Base-by-base conservation (phyloP, 2,329 filamentous ascomycete species). In the Xylaria multiplex region DNA sequence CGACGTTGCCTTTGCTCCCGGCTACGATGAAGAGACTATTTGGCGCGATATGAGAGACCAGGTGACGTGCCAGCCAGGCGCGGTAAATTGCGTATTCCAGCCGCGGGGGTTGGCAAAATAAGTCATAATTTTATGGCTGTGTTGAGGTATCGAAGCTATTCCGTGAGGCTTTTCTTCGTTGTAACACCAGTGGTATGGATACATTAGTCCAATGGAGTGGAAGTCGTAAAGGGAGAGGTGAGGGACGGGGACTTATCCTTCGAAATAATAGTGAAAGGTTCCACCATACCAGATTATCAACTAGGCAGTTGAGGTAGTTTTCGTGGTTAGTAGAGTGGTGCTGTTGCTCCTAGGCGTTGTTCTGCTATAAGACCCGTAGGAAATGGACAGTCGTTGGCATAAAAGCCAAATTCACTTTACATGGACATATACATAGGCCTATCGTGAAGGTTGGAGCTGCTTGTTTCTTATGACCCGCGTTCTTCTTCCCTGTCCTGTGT, bases 31-130 rank as follows among this genome's bases (percentile, higher is more conserved):
- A 6, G 59, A 70, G 8, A 68, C 68, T 2, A 62, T 70, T 35
- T 71, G 68, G 68, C 68, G 68, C 8, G 68, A 71, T 24, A 70
- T 71, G 68, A 56, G 55, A n/a, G 69, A 71, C 46, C 68, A 71
- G 63, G 68, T 71, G 7, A 69, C 68, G 11, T 66, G 60, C 37
- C 66, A 70, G 57, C 69, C 68, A 1, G 69, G 69, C 14, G 49
- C 59, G 11, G 62, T 70, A n/a, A 35, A 59, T 11, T 70, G 68
- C 55, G 27, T 57, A 14, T 71, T 71, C 54, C n/a, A 53, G 42
- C 65, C 65, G 24, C 66, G 68, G 5, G 54, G 59, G 50, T 32
- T 30, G 42, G 35, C 48, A 8, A 53, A 43, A 30, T 60, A 24
- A 52, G 56, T 35, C 16, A 3, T 19, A 2, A 50, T 27, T 45